These are phyloP conservation scores for Larix sibirica DNA, from an alignment of 83 land plant species.

Conservation along the genomic window DNA sequence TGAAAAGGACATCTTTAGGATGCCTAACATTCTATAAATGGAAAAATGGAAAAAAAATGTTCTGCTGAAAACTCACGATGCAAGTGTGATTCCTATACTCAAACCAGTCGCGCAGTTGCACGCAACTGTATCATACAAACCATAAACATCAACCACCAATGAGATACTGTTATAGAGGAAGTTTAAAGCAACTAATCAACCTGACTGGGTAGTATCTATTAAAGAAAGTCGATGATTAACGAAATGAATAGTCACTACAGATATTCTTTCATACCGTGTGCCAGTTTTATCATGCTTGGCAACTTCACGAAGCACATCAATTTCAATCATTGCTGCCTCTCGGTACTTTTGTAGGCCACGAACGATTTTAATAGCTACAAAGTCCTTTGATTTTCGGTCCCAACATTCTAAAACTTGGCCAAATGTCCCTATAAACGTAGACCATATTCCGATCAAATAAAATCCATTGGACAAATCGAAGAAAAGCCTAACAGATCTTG, in stretches of 20 bases:
- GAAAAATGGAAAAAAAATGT: neutral
- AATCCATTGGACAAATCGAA: conserved; percentile 22
- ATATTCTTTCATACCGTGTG: conserved; percentile 47
- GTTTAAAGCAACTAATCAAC: no score
- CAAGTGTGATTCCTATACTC: conserved; percentile 27
- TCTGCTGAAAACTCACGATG: conserved; percentile 20
- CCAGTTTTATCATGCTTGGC: conserved; percentile 63
- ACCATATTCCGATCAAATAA: neutral
- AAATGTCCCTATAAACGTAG: conserved; percentile 68
- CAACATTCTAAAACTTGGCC: conserved; percentile 95
- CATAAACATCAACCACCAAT: no score
- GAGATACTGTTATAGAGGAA: no score
- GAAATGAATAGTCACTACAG: neutral
- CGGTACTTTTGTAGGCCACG: conserved; percentile 82
- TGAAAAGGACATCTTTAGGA: neutral
- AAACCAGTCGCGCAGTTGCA: conserved; percentile 30
- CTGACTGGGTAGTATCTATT: no score
- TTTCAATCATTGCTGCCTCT: conserved; percentile 93
- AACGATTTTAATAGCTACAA: conserved; percentile 87
- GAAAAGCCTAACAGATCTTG: neutral
- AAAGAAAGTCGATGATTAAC: no score
- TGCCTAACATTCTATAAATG: neutral
- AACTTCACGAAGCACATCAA: conserved; percentile 74
- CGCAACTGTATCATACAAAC: conserved; percentile 33
- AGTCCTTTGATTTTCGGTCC: conserved; percentile 78